Conservation (phyloP, 1,139 yeast genomes). For the Pneumocystis wakefieldiae region DNA sequence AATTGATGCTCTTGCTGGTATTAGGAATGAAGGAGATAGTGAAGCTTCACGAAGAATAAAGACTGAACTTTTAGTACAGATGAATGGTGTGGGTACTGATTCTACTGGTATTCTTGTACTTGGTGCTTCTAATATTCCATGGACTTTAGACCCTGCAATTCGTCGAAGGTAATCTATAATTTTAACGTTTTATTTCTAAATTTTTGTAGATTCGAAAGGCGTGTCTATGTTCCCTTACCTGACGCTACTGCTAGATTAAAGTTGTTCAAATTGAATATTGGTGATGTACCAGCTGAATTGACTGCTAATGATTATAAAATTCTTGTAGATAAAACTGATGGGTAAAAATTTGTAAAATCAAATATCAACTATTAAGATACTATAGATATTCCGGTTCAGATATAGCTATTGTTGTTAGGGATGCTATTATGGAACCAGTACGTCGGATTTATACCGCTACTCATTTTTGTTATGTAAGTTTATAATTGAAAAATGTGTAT, state of each 20-base stretch:
- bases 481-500: constrained; percentile 13
- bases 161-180: constrained; percentile 48
- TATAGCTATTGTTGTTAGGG: constrained; percentile 89
- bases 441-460: constrained; percentile 93
- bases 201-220: constrained; percentile 48
- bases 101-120: constrained; percentile 80
- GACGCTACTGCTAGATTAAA: constrained; percentile 78
- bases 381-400: constrained; percentile 81
- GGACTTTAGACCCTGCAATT: constrained; percentile 97
- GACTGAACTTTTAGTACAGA: constrained; percentile 89
- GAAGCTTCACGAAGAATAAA: constrained; percentile 94
- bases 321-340: constrained; percentile 88
- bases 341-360: constrained; percentile 22
- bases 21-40: constrained; percentile 95
- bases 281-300: constrained; percentile 72
- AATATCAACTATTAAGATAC: neutral
- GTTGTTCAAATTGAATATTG: constrained; percentile 91
- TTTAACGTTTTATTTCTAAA: neutral
- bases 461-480: constrained; percentile 54
- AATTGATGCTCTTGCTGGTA: constrained; percentile 95
- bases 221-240: constrained; percentile 90
- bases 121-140: constrained; percentile 97
- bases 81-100: constrained; percentile 98
- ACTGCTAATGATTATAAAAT: constrained; percentile 57
- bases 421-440: constrained; percentile 95